A percentile compares a stretch with the other conserved stretches of the same genome.
Evolutionary conservation across 2,329 filamentous ascomycete species (phyloP).

Genomic region (Penicillium sp.): DNA sequence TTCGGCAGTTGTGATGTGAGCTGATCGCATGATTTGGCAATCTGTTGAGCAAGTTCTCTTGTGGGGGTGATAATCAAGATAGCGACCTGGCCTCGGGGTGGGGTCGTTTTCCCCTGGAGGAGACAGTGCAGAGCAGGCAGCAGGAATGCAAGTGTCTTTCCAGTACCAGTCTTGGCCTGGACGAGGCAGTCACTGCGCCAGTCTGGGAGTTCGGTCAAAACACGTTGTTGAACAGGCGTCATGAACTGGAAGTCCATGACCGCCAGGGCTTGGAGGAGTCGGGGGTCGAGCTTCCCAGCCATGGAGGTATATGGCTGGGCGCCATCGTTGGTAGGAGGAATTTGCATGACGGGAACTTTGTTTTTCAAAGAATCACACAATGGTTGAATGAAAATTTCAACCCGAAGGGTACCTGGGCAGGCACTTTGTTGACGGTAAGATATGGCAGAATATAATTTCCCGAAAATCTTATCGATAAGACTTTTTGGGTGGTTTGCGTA

Average conservation of each 20-base stretch:
- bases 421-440: background rate
- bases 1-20: constrained; percentile 42
- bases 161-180: constrained; percentile 53
- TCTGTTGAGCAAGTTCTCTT: constrained; percentile 52
- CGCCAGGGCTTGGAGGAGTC: constrained; percentile 33
- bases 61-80: constrained; percentile 51
- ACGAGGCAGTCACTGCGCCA: constrained; percentile 55
- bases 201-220: constrained; percentile 51
- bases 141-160: constrained; percentile 52
- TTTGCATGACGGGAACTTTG: constrained; percentile 11
- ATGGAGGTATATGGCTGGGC: constrained; percentile 31
- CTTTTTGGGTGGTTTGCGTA: background rate
- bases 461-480: constrained; percentile 1
- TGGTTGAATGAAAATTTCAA: constrained; percentile 3
- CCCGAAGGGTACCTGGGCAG: background rate
- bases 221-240: constrained; percentile 57
- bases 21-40: constrained; percentile 47
- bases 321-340: constrained; percentile 16
- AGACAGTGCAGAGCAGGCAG: constrained; percentile 50
- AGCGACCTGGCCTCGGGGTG: constrained; percentile 40
- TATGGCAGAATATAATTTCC: constrained; percentile 2
- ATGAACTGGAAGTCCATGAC: constrained; percentile 42
- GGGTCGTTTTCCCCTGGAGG: constrained; percentile 30
- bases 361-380: background rate
- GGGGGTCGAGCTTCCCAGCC: constrained; percentile 36